Base-by-base conservation (phyloP, 805 yeast genomes). In the Tetrapisispora fleetii region DNA sequence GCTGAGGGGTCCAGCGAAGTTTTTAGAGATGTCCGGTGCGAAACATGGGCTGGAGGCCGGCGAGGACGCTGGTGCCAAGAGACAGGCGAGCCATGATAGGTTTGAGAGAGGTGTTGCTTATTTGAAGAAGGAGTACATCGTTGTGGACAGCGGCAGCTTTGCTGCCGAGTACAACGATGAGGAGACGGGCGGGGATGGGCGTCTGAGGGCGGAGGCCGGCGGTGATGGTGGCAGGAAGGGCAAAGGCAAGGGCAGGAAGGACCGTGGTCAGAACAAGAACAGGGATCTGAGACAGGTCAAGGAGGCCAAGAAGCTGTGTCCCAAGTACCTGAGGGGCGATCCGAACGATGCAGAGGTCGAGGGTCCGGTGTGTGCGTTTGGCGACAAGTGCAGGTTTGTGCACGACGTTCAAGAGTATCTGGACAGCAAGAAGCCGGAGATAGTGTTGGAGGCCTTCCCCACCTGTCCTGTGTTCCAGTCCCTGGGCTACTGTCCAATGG, bases 401-500 rank as follows among this genome's bases (percentile, higher is more conserved):
- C 99, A 93, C 68, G 84, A 89, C 67, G 62, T 89, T 22, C 74
- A 72, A 3, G 71, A 65, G 43, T 93, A 88, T 58, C 63, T 93
- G 30, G 67, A 61, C 0, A 63, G 76, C 22, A 91, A 93, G 64
- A 83, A 80, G 1, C 73, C 67, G 0, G 98, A 93, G 62, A 68
- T 87, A 21, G 77, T 74, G 10, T 95, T 95, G 0, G 59, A 50
- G 2, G 49, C 42, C 19, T 64, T 58, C 47, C 41, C 37, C 5
- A 42, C 59, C 1, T 93, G 99, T 67, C 98, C 99, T 0, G 96
- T 87, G 3, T 89, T 70, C 61, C 71, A 70, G 33, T 83, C 85
- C 1, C 71, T 87, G 35, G 99, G 99, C 0, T 81, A 79, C 59
- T 93, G 99, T 72, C 95, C 96, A 4, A 77, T 84, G 52, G 99